Evolutionary conservation across 257 asterid species (phyloP).

Genomic region (Solanum lycopersicoides): DNA sequence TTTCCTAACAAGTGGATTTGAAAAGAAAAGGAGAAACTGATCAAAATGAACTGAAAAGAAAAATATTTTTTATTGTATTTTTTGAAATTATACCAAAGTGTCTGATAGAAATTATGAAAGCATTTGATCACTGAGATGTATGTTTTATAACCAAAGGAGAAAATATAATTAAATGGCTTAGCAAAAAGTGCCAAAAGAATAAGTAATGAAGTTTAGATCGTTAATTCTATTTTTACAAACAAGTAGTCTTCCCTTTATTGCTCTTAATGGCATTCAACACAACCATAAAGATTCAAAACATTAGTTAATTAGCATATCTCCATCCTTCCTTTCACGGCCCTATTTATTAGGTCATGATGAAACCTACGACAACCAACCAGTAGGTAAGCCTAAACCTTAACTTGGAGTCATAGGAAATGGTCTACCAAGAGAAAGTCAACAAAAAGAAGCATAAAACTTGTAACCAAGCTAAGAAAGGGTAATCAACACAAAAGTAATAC

Average conservation of each 20-base stretch:
- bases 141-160: background rate
- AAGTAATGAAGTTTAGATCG: background rate
- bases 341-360: background rate
- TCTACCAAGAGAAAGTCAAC: background rate
- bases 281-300: background rate
- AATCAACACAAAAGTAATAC: too few relatives aligned
- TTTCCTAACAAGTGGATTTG: background rate
- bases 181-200: background rate
- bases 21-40: background rate
- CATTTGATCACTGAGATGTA: background rate
- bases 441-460: too few relatives aligned
- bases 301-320: background rate
- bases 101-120: background rate
- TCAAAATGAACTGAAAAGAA: too few relatives aligned
- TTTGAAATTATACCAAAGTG: background rate
- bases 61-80: background rate
- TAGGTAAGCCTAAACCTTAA: background rate
- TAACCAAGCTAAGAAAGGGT: too few relatives aligned
- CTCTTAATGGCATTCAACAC: background rate
- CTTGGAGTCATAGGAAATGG: background rate
- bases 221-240: too few relatives aligned
- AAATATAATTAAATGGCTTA: too few relatives aligned
- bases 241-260: background rate
- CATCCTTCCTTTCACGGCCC: background rate
- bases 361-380: background rate